These are phyloP conservation scores for Jatropha curcas DNA, from an alignment of 345 rosid genomes.

Conservation along the genomic window DNA sequence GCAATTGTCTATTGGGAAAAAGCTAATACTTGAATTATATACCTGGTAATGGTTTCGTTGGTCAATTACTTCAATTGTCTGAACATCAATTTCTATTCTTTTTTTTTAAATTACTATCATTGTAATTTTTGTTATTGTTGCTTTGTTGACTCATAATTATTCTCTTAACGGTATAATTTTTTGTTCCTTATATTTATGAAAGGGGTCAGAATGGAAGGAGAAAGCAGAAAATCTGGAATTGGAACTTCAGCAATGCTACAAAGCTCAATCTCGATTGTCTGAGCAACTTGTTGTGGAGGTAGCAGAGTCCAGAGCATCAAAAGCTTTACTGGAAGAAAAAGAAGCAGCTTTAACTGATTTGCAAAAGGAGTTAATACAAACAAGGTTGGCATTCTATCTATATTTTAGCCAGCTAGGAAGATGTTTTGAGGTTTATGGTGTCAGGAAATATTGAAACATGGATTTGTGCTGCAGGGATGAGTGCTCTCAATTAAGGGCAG, in stretches of 20 bases:
- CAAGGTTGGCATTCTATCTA: conserved; percentile 44
- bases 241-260: conserved; percentile 92
- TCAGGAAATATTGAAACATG: conserved; percentile 7
- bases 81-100: neutral
- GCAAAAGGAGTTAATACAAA: conserved; percentile 48
- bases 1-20: neutral
- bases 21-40: neutral
- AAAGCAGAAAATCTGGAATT: conserved; percentile 70
- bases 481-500: conserved; percentile 49
- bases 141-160: neutral
- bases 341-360: conserved; percentile 51
- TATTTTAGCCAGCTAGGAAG: neutral
- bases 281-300: conserved; percentile 92
- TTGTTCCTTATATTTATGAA: neutral
- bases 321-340: conserved; percentile 70
- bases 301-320: conserved; percentile 70
- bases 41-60: too few species aligned
- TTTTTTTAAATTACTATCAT: neutral
- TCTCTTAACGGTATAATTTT: neutral
- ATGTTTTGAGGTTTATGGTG: neutral
- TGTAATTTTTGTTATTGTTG: neutral
- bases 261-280: conserved; percentile 85
- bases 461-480: conserved; percentile 55
- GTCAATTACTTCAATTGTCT: too few species aligned
- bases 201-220: conserved; percentile 98